Percentiles rank a stretch among this genome's conserved stretches.
Conservation (phyloP, 805 yeast genomes). For the Saccharomycopsis microspora region DNA sequence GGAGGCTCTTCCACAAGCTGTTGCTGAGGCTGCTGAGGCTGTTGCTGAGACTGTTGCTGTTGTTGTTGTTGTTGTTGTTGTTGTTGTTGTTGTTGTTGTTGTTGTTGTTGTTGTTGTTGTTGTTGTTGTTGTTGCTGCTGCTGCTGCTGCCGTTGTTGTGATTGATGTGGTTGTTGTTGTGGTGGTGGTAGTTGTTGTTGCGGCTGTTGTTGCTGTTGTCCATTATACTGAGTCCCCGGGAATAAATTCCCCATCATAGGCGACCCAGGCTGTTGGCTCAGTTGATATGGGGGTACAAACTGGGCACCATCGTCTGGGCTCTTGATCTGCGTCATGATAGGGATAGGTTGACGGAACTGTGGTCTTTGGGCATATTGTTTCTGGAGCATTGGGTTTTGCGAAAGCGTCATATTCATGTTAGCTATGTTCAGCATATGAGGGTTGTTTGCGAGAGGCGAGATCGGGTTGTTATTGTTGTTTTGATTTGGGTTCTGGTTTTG, state of each 20-base stretch:
- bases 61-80: not conserved
- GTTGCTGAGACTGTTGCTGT: not conserved
- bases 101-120: not conserved
- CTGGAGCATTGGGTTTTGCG: too few relatives aligned
- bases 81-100: not conserved
- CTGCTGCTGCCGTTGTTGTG: not conserved
- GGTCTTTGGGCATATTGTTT: too few relatives aligned
- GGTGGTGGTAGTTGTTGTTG: not conserved
- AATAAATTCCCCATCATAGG: not conserved
- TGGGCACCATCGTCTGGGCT: too few relatives aligned
- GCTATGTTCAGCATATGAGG: too few relatives aligned
- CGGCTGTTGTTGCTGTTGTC: not conserved
- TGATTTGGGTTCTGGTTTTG: too few relatives aligned
- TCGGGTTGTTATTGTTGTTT: too few relatives aligned
- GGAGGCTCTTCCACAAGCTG: conserved; percentile 1
- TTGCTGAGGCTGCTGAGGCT: conserved; percentile 4
- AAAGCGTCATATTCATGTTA: too few relatives aligned
- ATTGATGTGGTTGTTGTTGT: not conserved
- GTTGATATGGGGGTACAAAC: too few relatives aligned
- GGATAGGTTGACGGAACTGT: too few relatives aligned
- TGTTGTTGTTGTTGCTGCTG: not conserved
- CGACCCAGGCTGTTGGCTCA: too few relatives aligned
- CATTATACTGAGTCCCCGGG: not conserved
- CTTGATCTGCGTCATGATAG: too few relatives aligned
- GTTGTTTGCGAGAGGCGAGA: too few relatives aligned